Base-by-base conservation (phyloP, 495 filamentous ascomycete species). In the Tuber magnatum region DNA sequence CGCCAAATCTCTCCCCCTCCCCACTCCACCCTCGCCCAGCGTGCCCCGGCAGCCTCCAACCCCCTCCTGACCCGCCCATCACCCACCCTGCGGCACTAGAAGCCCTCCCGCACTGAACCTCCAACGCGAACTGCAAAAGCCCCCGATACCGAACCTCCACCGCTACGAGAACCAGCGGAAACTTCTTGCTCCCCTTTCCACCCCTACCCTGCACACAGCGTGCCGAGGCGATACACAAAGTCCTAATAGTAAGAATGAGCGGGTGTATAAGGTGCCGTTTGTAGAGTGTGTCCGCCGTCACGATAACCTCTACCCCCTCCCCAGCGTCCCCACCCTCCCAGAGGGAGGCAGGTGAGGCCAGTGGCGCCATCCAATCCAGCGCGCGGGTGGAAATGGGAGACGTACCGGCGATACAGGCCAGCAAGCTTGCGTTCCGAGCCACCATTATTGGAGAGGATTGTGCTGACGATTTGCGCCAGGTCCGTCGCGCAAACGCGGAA, bases 11-110 rank as follows among this genome's bases (percentile, higher is more conserved):
- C 84, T 5, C 79, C 81, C 1, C 84, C 84, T 35, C 80, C 82
- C 79, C 77, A 81, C 8, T 83, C 77, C 82, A 83, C 69, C 81
- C 84, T 56, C 71, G 83, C 39, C 80, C 80, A 81, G 82, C 79
- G 51, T 79, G 86, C 32, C 71, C 86, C 48, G 3, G 38, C 74
- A 8, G 38, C 61, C n/a, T 71, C 70, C 35, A 81, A n/a, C 82
- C 86, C 72, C 83, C 84, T 71, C 83, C 81, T 73, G 78, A 87
- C 75, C 79, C 83, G 51, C 79, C 84, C 73, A 80, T 84, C 48
- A 73, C 83, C 56, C n/a, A 82, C 38, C 44, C 44, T 82, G 40
- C 40, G 73, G 24, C 81, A 77, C n/a, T 61, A 51, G 22, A 82
- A 82, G 18, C 78, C 56, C 71, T 74, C 71, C 24, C 43, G 51